Percentiles rank a stretch among this genome's conserved stretches.
Evolutionary conservation across 805 yeast species (phyloP).

Genomic region (Ogataea haglerorum): DNA sequence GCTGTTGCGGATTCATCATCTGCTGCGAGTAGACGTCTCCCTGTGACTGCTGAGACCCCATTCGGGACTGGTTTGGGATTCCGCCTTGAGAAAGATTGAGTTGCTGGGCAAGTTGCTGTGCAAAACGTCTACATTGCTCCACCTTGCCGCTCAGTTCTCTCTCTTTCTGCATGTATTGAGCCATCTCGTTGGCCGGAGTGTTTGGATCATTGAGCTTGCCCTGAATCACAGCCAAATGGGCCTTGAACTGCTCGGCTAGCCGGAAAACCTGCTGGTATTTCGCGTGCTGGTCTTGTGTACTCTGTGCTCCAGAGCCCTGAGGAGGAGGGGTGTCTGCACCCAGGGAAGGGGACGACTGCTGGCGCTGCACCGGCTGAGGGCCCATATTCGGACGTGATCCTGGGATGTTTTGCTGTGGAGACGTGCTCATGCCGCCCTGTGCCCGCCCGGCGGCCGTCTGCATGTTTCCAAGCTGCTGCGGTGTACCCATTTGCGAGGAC

Average conservation of each 20-base stretch:
- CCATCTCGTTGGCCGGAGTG: slow-evolving; percentile 43
- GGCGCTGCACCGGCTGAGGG: slow-evolving; percentile 12
- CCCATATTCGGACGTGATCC: slow-evolving; percentile 26
- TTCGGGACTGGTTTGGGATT: neutral
- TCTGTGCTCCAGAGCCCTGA: slow-evolving; percentile 25
- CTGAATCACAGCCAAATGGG: slow-evolving; percentile 48
- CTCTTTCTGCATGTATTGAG: slow-evolving; percentile 47
- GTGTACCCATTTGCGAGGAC: slow-evolving; percentile 10
- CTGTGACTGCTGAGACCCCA: slow-evolving; percentile 13
- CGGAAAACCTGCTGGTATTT: slow-evolving; percentile 44
- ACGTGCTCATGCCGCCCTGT: slow-evolving; percentile 5
- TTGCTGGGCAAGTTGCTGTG: slow-evolving; percentile 43
- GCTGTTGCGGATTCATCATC: slow-evolving; percentile 22
- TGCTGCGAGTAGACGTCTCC: slow-evolving; percentile 14
- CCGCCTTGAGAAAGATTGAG: slow-evolving; percentile 28
- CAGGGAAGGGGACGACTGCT: slow-evolving; percentile 8
- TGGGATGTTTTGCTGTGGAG: slow-evolving; percentile 17
- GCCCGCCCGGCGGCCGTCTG: slow-evolving; percentile 14
- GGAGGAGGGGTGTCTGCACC: slow-evolving; percentile 6
- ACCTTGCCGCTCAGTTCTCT: slow-evolving; percentile 43
- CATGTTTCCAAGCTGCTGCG: slow-evolving; percentile 14
- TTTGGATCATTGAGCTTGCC: slow-evolving; percentile 43
- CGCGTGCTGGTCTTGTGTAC: slow-evolving; percentile 30
- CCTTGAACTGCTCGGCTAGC: slow-evolving; percentile 46
- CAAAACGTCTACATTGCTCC: slow-evolving; percentile 42